phyloP scores from a whole-genome alignment of 257 asterid species.

The Ocimum tenuiflorum region DNA sequence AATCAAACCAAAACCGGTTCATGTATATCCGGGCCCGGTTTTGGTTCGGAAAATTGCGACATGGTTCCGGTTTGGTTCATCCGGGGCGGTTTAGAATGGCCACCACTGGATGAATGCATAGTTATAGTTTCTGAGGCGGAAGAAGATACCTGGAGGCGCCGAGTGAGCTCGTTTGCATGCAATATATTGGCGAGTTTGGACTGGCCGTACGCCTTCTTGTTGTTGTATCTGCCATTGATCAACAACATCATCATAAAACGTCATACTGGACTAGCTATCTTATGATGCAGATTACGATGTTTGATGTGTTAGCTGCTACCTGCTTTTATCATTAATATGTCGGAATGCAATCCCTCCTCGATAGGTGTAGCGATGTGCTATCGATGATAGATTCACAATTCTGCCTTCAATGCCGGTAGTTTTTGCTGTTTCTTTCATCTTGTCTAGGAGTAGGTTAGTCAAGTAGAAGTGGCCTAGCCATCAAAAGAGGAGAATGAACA shows the following conservation, averaged over 20 bases:
- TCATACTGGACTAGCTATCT: too few species aligned
- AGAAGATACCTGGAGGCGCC: slow-evolving; percentile 60
- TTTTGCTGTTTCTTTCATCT: slow-evolving; percentile 71
- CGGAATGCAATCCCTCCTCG: slow-evolving; percentile 49
- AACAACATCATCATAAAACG: too few species aligned
- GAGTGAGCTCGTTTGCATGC: slow-evolving; percentile 72
- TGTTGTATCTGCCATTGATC: slow-evolving; percentile 63
- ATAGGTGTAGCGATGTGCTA: slow-evolving; percentile 61
- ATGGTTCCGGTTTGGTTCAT: too few species aligned
- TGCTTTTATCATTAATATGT: slow-evolving; percentile 37
- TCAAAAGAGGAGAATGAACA: too few species aligned
- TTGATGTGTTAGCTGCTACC: slow-evolving; percentile 73
- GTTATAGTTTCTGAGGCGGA: too few species aligned
- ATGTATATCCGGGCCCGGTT: too few species aligned
- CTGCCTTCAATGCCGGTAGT: slow-evolving; percentile 62
- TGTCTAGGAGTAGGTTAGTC: slow-evolving; percentile 75
- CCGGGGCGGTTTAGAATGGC: too few species aligned
- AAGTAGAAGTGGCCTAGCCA: slow-evolving; percentile 73
- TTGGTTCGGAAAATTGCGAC: too few species aligned
- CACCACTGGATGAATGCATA: too few species aligned
- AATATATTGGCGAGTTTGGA: slow-evolving; percentile 72
- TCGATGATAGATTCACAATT: slow-evolving; percentile 67
- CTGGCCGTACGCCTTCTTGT: slow-evolving; percentile 78
- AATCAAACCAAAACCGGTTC: too few species aligned
- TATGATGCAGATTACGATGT: too few species aligned